Evolutionary conservation across 179 eudicot species (phyloP), one percentile per base, ranked within the genome.

Genomic region (Spergularia azorica): DNA sequence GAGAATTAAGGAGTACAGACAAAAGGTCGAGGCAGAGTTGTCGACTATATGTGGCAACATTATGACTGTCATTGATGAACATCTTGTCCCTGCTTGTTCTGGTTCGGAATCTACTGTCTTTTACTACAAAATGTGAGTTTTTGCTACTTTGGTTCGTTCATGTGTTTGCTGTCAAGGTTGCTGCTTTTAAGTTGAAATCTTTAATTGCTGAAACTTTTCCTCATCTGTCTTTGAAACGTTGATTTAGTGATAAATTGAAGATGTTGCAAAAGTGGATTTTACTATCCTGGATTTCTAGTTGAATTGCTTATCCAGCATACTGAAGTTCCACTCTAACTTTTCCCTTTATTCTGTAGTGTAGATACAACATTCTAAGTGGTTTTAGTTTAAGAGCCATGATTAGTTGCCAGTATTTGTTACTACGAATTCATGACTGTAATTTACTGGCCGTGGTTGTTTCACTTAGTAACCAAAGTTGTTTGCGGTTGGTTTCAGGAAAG

Each of bases 31-130:
- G 81, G 79, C 82, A 2, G 97, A 90, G 83, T 91, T 2, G 79
- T 87, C 68, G 82, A 86, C 79, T 86, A 71, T 91, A 9, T 91
- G 94, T 70, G 71, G 67, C 38, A 92, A 90, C 75, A 89, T 88
- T 76, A 85, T 91, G 75, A 18, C 63, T 6, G 87, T 90, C 77
- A 83, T 91, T 38, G 94, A 90, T 67, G 77, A 88, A 76, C 91
- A 90, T 70, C 86, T 91, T 1, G 66, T 91, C 6, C 94, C 97
- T 52, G 86, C 88, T 63, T 86, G 94, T 18, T 62, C 80, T 20
- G 81, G 90, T 14, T 89, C 88, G 21, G 97, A 91, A 83, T 90
- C 97, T 18, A 88, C 91, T 59, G 94, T 90, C 21, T 91, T 91
- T 77, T 91, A 85, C 84, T 88, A 88, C 79, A 72, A 72, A 46